Conservation (phyloP, 352 stramenopile species). For the Pythium catenulatum region DNA sequence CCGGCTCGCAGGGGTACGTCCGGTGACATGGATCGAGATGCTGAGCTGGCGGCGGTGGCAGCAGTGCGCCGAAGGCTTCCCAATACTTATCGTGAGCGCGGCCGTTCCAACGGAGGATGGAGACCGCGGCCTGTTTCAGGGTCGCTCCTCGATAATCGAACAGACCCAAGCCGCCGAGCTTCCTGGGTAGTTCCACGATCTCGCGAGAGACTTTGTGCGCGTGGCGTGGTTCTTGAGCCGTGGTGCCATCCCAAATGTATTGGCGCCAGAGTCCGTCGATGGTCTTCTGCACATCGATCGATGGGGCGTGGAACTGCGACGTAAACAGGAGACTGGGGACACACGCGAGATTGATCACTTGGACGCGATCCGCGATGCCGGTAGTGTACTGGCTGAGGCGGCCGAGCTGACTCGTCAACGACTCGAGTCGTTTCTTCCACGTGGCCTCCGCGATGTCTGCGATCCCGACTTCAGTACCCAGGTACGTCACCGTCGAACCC, state of each 20-base stretch:
- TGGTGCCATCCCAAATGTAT: background rate
- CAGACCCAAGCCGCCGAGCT: background rate
- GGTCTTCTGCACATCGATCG: background rate
- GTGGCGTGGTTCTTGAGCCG: background rate
- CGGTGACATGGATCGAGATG: too few species aligned
- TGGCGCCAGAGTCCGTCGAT: background rate
- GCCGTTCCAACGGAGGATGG: constrained; percentile 10
- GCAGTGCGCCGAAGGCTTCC: background rate
- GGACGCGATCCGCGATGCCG: background rate
- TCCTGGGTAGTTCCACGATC: background rate
- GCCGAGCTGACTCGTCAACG: background rate
- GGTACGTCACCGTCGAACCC: constrained; percentile 8
- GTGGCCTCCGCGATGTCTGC: background rate
- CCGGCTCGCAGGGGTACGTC: too few species aligned
- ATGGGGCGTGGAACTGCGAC: constrained; percentile 5
- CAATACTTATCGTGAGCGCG: constrained; percentile 24
- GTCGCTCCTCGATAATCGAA: constrained; percentile 4
- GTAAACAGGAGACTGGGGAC: constrained; percentile 25
- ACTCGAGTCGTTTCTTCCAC: background rate
- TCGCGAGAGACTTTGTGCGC: background rate
- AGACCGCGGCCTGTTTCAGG: background rate
- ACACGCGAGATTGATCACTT: background rate
- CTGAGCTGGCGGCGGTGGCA: background rate
- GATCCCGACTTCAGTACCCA: constrained; percentile 31
- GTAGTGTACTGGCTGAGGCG: background rate